phyloP scores from a whole-genome alignment of 306 rosid genomes.

The Ziziphus jujuba region DNA sequence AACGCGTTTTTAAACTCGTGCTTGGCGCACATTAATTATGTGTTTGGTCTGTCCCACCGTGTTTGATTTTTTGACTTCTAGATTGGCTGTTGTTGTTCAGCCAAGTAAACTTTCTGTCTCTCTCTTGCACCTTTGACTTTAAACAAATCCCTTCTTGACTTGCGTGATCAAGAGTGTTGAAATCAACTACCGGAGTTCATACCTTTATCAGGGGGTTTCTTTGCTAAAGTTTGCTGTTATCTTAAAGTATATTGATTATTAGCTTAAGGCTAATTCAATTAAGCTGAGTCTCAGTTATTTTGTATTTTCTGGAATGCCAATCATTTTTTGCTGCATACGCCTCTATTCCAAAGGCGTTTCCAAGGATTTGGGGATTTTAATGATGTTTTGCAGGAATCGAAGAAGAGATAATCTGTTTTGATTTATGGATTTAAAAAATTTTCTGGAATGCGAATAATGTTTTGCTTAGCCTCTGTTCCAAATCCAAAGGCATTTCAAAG shows the following conservation, averaged over 20 bases:
- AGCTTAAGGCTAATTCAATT: no score
- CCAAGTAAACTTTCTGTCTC: neutral
- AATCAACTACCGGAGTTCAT: neutral
- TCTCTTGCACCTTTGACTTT: neutral
- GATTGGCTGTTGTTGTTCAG: neutral
- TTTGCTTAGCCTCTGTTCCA: no score
- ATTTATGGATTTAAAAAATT: no score
- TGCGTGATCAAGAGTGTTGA: neutral
- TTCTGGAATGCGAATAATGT: no score
- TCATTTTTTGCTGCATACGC: neutral
- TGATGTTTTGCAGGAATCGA: no score
- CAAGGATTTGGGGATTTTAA: no score
- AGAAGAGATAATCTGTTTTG: no score
- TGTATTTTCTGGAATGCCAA: neutral
- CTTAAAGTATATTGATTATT: no score
- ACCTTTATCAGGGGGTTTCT: neutral
- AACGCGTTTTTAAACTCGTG: slow-evolving; percentile 22
- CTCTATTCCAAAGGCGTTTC: no score
- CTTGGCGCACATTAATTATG: neutral
- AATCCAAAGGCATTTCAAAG: no score
- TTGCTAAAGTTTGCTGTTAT: neutral
- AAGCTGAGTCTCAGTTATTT: no score
- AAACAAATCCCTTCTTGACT: neutral
- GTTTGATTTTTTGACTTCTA: slow-evolving; percentile 1
- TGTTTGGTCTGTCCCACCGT: slow-evolving; percentile 2